These are phyloP conservation scores for Backusella westeae DNA, from an alignment of 192 early-diverging fungal genomes.

Conservation along the genomic window DNA sequence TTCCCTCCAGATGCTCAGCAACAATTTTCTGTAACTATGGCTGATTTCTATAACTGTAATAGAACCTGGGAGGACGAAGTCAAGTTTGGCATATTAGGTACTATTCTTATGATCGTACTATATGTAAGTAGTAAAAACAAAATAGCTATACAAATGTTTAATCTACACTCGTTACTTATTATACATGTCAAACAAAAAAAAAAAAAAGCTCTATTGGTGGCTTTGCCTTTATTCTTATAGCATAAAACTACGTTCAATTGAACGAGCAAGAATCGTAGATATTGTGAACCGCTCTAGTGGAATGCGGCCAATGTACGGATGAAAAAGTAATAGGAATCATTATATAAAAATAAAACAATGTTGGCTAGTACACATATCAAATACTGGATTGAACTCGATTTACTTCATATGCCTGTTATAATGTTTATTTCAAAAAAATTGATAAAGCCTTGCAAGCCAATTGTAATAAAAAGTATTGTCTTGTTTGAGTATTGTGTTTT, in stretches of 20 bases:
- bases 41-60: slow-evolving; percentile 37
- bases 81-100: slow-evolving; percentile 28
- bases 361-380: no score
- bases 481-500: no score
- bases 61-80: slow-evolving; percentile 36
- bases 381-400: no score
- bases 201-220: slow-evolving; percentile 7
- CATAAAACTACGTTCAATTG: slow-evolving; percentile 5
- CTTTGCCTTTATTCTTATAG: slow-evolving; percentile 11
- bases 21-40: slow-evolving; percentile 6
- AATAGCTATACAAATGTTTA: background rate
- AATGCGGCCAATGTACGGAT: background rate
- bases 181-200: background rate
- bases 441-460: no score
- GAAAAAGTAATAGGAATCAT: background rate
- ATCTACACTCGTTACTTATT: background rate
- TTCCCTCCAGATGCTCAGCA: background rate
- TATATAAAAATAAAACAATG: background rate
- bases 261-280: background rate
- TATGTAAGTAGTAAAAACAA: slow-evolving; percentile 22
- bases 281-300: background rate
- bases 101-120: slow-evolving; percentile 28
- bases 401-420: no score
- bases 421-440: no score
- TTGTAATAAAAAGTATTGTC: no score